A percentile compares a stretch with the other conserved stretches of the same genome.
Conservation (phyloP, 306 rosid genomes). For the Potentilla sterilis region DNA sequence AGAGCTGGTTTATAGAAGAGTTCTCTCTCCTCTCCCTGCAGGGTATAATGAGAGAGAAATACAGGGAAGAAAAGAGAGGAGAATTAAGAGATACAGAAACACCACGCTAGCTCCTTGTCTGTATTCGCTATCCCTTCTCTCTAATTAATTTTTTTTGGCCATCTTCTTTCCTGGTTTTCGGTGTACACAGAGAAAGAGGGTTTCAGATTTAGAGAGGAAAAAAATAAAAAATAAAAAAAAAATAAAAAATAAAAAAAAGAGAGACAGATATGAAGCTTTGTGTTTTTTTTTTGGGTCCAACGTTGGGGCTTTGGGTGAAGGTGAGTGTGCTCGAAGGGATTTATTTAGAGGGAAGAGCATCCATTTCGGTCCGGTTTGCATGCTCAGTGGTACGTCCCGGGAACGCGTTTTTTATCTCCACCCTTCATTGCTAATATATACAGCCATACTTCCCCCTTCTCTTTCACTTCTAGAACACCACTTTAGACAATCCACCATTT, state of each 20-base stretch:
- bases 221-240: not conserved
- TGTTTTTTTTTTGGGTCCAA: slow-evolving; percentile 27
- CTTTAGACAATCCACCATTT: not conserved
- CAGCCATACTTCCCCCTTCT: slow-evolving; percentile 7
- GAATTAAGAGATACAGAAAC: not conserved
- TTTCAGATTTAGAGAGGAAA: slow-evolving; percentile 21
- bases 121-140: slow-evolving; percentile 2
- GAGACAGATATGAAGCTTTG: not conserved
- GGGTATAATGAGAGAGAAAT: slow-evolving; percentile 17
- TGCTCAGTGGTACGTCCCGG: slow-evolving; percentile 57
- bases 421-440: not conserved
- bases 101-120: not conserved
- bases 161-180: slow-evolving; percentile 16
- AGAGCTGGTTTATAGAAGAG: slow-evolving; percentile 6
- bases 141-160: not conserved
- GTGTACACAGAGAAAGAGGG: slow-evolving; percentile 11
- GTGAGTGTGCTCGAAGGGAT: slow-evolving; percentile 23
- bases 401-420: slow-evolving; percentile 42
- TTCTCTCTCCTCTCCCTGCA: slow-evolving; percentile 54
- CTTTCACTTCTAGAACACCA: slow-evolving; percentile 21
- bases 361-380: slow-evolving; percentile 76
- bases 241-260: too few species aligned
- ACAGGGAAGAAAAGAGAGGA: slow-evolving; percentile 27
- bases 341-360: slow-evolving; percentile 54
- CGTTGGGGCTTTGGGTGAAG: slow-evolving; percentile 24